Base-by-base conservation (phyloP, 202 grass and related monocot genomes). In the Panicum hallii region DNA sequence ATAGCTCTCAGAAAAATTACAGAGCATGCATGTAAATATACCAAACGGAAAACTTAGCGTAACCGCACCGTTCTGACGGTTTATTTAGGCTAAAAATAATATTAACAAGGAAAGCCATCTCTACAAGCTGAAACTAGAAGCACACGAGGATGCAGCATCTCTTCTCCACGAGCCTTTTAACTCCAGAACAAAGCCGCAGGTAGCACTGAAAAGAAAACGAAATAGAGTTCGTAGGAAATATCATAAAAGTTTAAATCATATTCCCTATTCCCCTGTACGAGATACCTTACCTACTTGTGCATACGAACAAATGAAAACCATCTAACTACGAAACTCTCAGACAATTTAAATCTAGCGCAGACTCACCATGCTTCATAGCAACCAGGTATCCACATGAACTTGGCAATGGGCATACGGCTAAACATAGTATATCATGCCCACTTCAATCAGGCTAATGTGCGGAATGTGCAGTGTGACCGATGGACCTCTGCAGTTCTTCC, bases 401-500 rank as follows among this genome's bases (percentile, higher is more conserved):
- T 38, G 15, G 11, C 45, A 50, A 87, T 67, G 57, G 81, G 67
- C 79, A 79, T 54, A 44, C 53, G 26, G 50, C 76, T 97, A 97
- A 61, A 99, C 97, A 79, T 99, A 87, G 88, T 99, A 96, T 80
- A 94, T 96, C 97, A 99, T 96, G 43, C 97, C 97, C 71, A 99
- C 97, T 88, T 99, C 97, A 87, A 99, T 99, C 46, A 99, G 87
- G 87, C 93, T 99, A 83, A 96, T 97, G 84, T 99, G 97, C 68
- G 97, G 97, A 47, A 99, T 94, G 60, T 99, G 89, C 57, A 99
- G 85, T 45, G 97, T 91, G 52, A 95, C 93, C 43, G 93, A 86
- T 10, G 97, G 97, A 56, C 93, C 90, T 76, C 97, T 91, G 82
- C 97, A 99, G 69, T 99, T 99, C 82, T 94, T 99, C 64, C 93